Conservation (phyloP, 1,284 basidiomycete genomes). For the Marasmius sp. region DNA sequence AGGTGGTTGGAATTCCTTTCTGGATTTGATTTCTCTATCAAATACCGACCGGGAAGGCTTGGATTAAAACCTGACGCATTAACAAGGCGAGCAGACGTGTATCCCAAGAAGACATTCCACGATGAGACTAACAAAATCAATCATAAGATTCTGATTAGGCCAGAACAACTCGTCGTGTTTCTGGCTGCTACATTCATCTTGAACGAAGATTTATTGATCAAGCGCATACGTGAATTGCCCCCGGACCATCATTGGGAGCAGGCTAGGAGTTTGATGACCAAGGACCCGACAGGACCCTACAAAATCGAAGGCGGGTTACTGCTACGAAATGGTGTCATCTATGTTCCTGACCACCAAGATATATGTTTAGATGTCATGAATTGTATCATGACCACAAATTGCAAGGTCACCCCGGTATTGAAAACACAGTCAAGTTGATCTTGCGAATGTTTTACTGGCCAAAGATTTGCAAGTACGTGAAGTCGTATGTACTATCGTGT, state of each 20-base stretch:
- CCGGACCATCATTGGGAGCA: too few relatives aligned
- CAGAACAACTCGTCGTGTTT: neutral
- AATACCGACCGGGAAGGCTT: constrained; percentile 1
- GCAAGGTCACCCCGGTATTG: constrained; percentile 31
- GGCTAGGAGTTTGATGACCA: too few relatives aligned
- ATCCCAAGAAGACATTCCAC: too few relatives aligned
- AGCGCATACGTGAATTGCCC: too few relatives aligned
- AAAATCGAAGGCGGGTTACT: constrained; percentile 17
- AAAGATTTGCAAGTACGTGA: too few relatives aligned
- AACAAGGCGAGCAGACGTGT: neutral
- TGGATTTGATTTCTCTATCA: neutral
- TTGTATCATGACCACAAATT: constrained; percentile 11
- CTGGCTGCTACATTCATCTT: neutral
- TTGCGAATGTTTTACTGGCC: too few relatives aligned
- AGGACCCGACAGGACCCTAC: neutral
- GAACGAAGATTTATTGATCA: too few relatives aligned
- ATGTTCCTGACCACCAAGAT: constrained; percentile 5
- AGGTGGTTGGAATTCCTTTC: constrained; percentile 26
- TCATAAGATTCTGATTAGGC: neutral
- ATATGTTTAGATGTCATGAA: neutral
- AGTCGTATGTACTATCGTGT: too few relatives aligned
- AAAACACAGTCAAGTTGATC: constrained; percentile 26
- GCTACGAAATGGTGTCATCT: constrained; percentile 1
- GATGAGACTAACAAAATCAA: too few relatives aligned
- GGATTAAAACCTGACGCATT: constrained; percentile 7